These are phyloP conservation scores for Jatropha multifida DNA, from an alignment of 441 rosid species.

Conservation along the genomic window DNA sequence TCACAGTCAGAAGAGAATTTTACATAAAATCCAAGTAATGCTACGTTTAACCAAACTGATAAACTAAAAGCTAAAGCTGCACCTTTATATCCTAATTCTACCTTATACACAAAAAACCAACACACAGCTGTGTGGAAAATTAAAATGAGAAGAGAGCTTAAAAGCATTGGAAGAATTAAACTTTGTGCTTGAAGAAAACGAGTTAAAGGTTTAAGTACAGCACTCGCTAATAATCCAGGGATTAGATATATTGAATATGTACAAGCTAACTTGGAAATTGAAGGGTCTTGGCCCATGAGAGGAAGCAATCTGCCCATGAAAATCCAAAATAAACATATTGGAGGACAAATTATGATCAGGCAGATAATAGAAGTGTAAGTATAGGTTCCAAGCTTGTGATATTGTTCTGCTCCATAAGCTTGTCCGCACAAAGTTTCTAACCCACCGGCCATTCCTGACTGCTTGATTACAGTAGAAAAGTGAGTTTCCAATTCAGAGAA, in stretches of 20 bases:
- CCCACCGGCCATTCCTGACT: constrained; percentile 62
- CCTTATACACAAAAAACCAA: constrained; percentile 44
- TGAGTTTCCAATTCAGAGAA: not conserved
- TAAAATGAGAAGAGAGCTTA: constrained; percentile 34
- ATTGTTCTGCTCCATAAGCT: constrained; percentile 62
- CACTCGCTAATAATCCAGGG: constrained; percentile 48
- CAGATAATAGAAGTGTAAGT: constrained; percentile 46
- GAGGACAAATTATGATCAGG: constrained; percentile 36
- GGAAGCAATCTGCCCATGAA: constrained; percentile 45
- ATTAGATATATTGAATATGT: constrained; percentile 49
- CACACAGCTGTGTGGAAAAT: constrained; percentile 42
- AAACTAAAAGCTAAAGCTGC: constrained; percentile 45
- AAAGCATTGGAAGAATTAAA: constrained; percentile 46
- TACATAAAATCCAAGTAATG: constrained; percentile 42
- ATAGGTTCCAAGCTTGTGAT: constrained; percentile 45
- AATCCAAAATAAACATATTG: constrained; percentile 47
- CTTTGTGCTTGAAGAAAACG: constrained; percentile 54
- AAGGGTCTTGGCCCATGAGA: constrained; percentile 51
- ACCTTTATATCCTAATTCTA: constrained; percentile 42
- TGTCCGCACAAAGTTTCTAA: constrained; percentile 69
- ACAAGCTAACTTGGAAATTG: constrained; percentile 44
- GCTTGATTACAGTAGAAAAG: not conserved
- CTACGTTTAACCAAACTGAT: constrained; percentile 52
- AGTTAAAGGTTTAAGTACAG: constrained; percentile 43
- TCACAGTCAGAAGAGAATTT: constrained; percentile 39